Percentiles rank a stretch among this genome's conserved stretches.
Evolutionary conservation across 805 yeast species (phyloP).

Genomic region (Cyberlindnera americana): DNA sequence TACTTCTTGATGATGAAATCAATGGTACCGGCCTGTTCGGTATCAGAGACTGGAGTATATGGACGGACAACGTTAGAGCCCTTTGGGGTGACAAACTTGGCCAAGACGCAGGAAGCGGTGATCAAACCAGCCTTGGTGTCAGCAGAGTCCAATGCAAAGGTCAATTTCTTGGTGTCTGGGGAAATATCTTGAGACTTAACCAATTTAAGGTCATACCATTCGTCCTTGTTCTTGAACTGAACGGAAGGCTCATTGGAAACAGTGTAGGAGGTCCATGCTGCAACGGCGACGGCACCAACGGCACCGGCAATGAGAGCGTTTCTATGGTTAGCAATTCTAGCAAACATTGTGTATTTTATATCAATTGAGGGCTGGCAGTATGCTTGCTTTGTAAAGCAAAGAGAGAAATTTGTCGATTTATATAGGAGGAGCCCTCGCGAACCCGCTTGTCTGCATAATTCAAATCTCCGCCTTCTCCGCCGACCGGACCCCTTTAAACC

Average conservation of each 20-base stretch:
- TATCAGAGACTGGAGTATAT: constrained; percentile 77
- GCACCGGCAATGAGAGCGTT: constrained; percentile 35
- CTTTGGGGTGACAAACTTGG: constrained; percentile 78
- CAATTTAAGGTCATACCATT: constrained; percentile 69
- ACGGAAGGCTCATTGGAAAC: constrained; percentile 35
- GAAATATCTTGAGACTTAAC: constrained; percentile 48
- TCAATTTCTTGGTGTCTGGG: constrained; percentile 61
- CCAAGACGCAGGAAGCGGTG: constrained; percentile 74
- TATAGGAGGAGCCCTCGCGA: too few species aligned
- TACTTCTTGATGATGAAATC: constrained; percentile 83
- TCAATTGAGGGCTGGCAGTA: too few species aligned
- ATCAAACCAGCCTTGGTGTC: constrained; percentile 73
- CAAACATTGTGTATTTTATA: constrained; percentile 27
- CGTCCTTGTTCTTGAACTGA: constrained; percentile 58
- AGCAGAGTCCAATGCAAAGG: constrained; percentile 62
- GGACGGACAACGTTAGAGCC: constrained; percentile 81
- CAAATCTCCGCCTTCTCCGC: too few species aligned
- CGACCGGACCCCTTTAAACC: too few species aligned
- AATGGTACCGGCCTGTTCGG: constrained; percentile 65
- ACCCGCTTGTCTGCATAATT: too few species aligned
- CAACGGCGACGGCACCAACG: constrained; percentile 47
- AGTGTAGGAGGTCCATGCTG: constrained; percentile 21
- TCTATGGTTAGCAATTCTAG: constrained; percentile 23
- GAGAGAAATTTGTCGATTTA: too few species aligned
- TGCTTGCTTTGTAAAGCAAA: too few species aligned